These are phyloP conservation scores for Suhomyces taliae DNA, from an alignment of 1,139 yeast species.

Conservation along the genomic window DNA sequence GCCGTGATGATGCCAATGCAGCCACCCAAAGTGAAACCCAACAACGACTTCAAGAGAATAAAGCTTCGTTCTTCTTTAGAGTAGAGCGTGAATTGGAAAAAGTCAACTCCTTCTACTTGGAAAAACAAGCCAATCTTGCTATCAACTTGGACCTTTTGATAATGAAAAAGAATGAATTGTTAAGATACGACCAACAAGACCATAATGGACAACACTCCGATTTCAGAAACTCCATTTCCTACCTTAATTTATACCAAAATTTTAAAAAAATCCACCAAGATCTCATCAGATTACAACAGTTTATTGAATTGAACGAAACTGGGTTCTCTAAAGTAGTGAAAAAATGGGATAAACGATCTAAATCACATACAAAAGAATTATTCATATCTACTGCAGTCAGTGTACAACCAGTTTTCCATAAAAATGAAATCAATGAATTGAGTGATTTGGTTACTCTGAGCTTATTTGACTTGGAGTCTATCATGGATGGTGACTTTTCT, in stretches of 20 bases:
- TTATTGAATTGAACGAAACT: conserved; percentile 89
- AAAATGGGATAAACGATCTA: conserved; percentile 97
- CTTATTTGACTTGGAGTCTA: conserved; percentile 80
- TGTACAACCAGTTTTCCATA: conserved; percentile 94
- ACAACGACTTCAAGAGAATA: conserved; percentile 78
- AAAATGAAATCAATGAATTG: conserved; percentile 80
- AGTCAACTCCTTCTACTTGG: conserved; percentile 85
- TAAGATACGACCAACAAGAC: conserved; percentile 20
- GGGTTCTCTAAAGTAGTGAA: conserved; percentile 94
- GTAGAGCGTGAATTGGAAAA: conserved; percentile 93
- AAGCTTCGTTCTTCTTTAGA: conserved; percentile 89
- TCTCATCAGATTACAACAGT: conserved; percentile 82
- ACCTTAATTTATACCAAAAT: conserved; percentile 70
- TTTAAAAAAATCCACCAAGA: conserved; percentile 89
- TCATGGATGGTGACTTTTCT: conserved; percentile 72
- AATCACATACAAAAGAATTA: conserved; percentile 89
- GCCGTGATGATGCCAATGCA: conserved; percentile 16
- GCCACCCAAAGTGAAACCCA: conserved; percentile 42
- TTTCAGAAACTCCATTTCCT: conserved; percentile 45
- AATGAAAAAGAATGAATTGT: conserved; percentile 66
- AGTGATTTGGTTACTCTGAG: conserved; percentile 80
- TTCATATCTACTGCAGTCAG: conserved; percentile 90
- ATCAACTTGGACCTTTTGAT: conserved; percentile 74
- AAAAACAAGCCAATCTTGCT: conserved; percentile 83
- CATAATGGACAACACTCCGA: conserved; percentile 22